Evolutionary conservation across 805 yeast species (phyloP), one percentile per base, ranked within the genome.

Genomic region (Zygoascus ofunaensis): DNA sequence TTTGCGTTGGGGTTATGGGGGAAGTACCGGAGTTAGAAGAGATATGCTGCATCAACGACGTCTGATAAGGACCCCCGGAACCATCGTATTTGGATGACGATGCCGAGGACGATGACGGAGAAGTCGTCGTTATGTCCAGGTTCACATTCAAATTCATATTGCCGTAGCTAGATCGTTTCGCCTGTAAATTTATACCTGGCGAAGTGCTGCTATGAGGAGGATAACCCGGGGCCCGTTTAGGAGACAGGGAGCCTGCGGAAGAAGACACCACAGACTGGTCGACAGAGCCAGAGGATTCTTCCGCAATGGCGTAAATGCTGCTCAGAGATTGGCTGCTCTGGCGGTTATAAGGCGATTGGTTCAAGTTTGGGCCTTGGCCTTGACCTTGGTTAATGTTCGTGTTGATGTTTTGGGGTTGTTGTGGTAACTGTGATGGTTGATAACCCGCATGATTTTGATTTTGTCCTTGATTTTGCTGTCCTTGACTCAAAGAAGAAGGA

Each of bases 1-100:
- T 26, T 36, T 44, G 12, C 36, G 45, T 28, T 41, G 48, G 20
- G 42, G 41, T 4, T 34, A 28, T 20, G 32, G 18, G 12, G 41
- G 21, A 23, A 36, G 34, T 17, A n/a, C n/a, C n/a, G 10, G 30
- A 26, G 30, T 26, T 8, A 26, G 30, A 26, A 26, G 30, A 26
- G 7, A 26, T 26, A 26, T 26, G 30, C 12, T 26, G 30, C 30
- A 26, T 26, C 30, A 26, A 26, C 12, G 30, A 12, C 12, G 30
- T 26, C 30, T 26, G 30, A n/a, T n/a, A n/a, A n/a, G n/a, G n/a
- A n/a, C n/a, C n/a, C n/a, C n/a, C n/a, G n/a, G n/a, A n/a, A n/a
- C n/a, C n/a, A n/a, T n/a, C n/a, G n/a, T n/a, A n/a, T n/a, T n/a
- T n/a, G n/a, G n/a, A n/a, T n/a, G n/a, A n/a, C n/a, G n/a, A n/a